Conservation (phyloP, 331 rosid genomes). For the Pyracantha coccinea region DNA sequence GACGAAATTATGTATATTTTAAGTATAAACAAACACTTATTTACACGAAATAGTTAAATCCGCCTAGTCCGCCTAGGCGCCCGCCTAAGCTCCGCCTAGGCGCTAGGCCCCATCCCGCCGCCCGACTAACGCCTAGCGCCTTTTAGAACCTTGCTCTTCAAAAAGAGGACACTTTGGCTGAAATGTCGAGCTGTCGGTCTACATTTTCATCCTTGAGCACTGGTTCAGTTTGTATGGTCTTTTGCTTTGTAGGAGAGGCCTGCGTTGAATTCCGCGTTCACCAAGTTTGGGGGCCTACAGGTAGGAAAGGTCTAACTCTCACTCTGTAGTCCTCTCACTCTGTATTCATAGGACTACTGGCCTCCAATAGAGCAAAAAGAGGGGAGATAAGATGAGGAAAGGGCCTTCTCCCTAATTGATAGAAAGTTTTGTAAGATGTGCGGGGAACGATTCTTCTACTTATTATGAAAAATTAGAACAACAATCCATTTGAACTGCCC, state of each 20-base stretch:
- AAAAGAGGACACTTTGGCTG: not conserved
- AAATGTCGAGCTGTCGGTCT: not conserved
- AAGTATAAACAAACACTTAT: no score
- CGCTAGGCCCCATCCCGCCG: no score
- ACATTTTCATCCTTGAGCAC: not conserved
- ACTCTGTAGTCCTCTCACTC: not conserved
- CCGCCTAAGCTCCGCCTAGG: no score
- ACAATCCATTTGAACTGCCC: not conserved
- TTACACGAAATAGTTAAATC: no score
- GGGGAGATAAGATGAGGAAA: not conserved
- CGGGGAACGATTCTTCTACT: no score
- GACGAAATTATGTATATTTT: no score
- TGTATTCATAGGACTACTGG: not conserved
- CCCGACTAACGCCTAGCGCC: no score
- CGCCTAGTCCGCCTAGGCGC: no score
- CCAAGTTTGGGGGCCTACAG: not conserved
- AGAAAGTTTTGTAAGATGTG: not conserved
- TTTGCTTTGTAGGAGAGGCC: not conserved
- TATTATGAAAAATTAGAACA: not conserved
- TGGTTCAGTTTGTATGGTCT: not conserved
- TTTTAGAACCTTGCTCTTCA: no score
- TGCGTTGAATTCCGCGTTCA: not conserved
- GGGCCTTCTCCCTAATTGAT: no score
- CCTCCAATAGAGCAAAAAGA: not conserved
- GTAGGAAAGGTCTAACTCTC: not conserved